Percentiles rank a stretch among this genome's conserved stretches.
Conservation (phyloP, 306 rosid genomes). For the Fragaria nilgerrensis region DNA sequence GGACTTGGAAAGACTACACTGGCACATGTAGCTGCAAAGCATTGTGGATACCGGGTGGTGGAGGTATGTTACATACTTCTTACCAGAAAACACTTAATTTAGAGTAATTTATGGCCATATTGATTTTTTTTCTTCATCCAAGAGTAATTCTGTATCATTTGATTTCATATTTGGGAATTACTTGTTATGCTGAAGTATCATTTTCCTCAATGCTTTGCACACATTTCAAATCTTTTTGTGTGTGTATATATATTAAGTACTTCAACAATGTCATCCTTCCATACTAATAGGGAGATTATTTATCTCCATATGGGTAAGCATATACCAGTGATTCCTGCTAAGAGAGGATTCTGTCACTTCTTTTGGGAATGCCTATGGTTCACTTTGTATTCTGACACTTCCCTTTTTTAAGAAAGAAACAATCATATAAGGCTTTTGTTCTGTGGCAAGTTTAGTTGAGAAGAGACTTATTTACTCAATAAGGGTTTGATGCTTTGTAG, state of each 20-base stretch:
- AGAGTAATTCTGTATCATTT: constrained; percentile 20
- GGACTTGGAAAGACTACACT: constrained; percentile 98
- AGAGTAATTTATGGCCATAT: constrained; percentile 7
- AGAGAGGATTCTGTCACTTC: not conserved
- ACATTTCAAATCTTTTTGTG: not conserved
- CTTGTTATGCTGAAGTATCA: constrained; percentile 9
- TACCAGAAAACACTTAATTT: constrained; percentile 11
- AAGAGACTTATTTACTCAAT: not conserved
- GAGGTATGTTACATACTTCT: constrained; percentile 57
- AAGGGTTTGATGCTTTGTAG: constrained; percentile 32
- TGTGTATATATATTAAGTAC: not conserved
- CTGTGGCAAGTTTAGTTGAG: not conserved
- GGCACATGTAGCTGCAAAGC: constrained; percentile 92
- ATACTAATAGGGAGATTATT: too few species aligned
- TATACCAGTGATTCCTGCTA: not conserved
- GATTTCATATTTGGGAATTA: constrained; percentile 2
- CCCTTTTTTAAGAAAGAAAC: not conserved
- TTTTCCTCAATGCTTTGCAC: not conserved
- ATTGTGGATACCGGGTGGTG: constrained; percentile 87
- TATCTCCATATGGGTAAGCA: not conserved
- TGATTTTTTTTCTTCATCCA: constrained; percentile 3
- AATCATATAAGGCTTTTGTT: not conserved
- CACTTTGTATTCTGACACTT: not conserved
- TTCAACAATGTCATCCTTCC: not conserved
- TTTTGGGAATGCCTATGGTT: not conserved